phyloP scores from a whole-genome alignment of 352 stramenopile species.

The Phytopythium mirpurense region DNA sequence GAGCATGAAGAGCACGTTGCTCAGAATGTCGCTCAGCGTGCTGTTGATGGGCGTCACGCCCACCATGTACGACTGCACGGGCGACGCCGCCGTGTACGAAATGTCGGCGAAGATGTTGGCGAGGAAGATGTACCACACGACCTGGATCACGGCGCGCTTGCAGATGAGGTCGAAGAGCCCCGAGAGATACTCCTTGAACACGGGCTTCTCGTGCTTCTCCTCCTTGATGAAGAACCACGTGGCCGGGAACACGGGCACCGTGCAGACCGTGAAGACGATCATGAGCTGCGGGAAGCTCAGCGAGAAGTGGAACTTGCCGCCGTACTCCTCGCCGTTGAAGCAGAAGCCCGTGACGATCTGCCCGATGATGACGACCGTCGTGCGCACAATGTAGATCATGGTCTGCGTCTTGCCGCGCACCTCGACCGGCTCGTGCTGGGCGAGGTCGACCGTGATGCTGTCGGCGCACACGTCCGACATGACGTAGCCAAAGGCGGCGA shows the following conservation, averaged over 20 bases:
- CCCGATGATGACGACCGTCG: conserved; percentile 13
- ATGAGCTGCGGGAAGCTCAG: conserved; percentile 17
- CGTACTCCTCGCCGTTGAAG: conserved; percentile 47
- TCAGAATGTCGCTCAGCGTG: conserved; percentile 11
- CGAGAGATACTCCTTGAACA: conserved; percentile 16
- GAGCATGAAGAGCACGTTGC: conserved; percentile 10
- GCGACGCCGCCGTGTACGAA: conserved; percentile 6
- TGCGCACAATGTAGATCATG: conserved; percentile 21
- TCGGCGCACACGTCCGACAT: conserved; percentile 61
- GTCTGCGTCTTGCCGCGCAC: conserved; percentile 14
- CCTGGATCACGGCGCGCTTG: conserved; percentile 20
- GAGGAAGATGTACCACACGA: conserved; percentile 14
- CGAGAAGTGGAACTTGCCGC: conserved; percentile 35
- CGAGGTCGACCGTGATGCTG: conserved; percentile 39
- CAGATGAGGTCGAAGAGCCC: conserved; percentile 22
- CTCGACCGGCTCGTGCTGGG: conserved; percentile 8
- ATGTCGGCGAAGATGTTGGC: conserved; percentile 11
- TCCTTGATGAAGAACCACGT: conserved; percentile 22
- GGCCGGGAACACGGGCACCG: conserved; percentile 9
- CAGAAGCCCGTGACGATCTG: conserved; percentile 31
- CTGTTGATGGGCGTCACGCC: conserved; percentile 16
- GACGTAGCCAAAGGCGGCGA: conserved; percentile 61
- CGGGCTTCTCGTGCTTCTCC: conserved; percentile 11
- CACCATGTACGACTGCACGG: conserved; percentile 12
- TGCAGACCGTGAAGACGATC: conserved; percentile 17